phyloP scores from a whole-genome alignment of 352 stramenopile species.

The Poterioochromonas sp. region DNA sequence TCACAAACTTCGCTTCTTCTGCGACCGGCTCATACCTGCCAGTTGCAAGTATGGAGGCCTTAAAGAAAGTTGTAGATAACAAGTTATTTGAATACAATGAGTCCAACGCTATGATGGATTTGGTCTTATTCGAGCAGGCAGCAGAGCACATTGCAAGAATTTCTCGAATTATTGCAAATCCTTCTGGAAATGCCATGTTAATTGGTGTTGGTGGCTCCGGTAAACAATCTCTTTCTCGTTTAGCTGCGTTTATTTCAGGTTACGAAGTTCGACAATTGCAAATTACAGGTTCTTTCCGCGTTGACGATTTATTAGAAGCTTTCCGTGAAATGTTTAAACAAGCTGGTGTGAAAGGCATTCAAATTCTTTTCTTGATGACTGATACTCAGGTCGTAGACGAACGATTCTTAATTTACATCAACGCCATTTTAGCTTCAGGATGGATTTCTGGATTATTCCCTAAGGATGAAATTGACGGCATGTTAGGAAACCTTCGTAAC shows the following conservation, averaged over 20 bases:
- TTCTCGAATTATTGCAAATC: conserved; percentile 78
- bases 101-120: conserved; percentile 84
- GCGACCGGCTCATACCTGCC: conserved; percentile 90
- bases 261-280: conserved; percentile 89
- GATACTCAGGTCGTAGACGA: conserved; percentile 95
- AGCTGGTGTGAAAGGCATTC: conserved; percentile 80
- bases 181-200: conserved; percentile 76
- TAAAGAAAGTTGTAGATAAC: conserved; percentile 79
- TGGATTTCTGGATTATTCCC: conserved; percentile 83
- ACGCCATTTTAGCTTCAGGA: conserved; percentile 90
- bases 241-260: conserved; percentile 89
- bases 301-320: conserved; percentile 92
- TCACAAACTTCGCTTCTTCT: conserved; percentile 77
- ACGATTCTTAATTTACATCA: conserved; percentile 91
- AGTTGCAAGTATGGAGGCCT: conserved; percentile 81
- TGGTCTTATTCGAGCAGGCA: conserved; percentile 90
- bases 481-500: conserved; percentile 66
- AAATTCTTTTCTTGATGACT: conserved; percentile 91
- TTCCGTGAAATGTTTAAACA: conserved; percentile 90
- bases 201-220: conserved; percentile 91
- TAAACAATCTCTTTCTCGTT: conserved; percentile 88
- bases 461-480: conserved; percentile 73
- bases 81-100: conserved; percentile 89
- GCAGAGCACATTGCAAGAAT: conserved; percentile 81
- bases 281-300: conserved; percentile 87